Evolutionary conservation across 208 protist genomes (phyloP), one percentile per base, ranked within the genome.

Genomic region (Angomonas desouzai): DNA sequence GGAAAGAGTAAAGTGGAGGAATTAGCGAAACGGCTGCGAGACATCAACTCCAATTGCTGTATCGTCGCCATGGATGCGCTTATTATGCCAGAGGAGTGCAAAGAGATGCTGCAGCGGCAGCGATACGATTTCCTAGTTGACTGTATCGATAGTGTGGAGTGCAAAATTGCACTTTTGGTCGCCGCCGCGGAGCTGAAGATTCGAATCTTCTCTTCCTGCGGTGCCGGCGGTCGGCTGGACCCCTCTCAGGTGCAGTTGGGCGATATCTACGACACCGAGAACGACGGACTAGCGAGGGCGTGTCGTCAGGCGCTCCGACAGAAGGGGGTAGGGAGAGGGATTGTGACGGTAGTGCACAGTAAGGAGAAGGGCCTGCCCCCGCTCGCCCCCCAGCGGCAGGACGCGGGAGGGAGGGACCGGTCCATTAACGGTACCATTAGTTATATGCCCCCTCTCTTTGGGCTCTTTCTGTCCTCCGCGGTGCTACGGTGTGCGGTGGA

Each of bases 111-210:
- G 25, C 67, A 76, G 13, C 70, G 82, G 25, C 85, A 94, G 70
- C 40, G 48, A 23, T 95, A 91, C 64, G 77, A 92, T 68, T 93
- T 77, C 51, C 81, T 97, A 1, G 80, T 96, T 33, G 92, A 96
- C 62, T 93, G 87, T 77, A 97, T 97, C 55, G 92, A 97, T 70
- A 95, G 85, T 56, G 79, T 96, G 13, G 77, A 87, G 27, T 93
- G 87, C 67, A 97, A 97, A 62, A 79, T 93, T 3, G 74, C 82
- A 1, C 74, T 97, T 30, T 77, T 97, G 18, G 70, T 68, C 1
- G 74, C 81, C 0, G 77, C 83, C 0, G 76, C 81, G 55, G 67
- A 77, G 62, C 68, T 81, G 48, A 64, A 74, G n/a, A 16, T 94
- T 18, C 73, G 69, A 32, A 81, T 91, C 1, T 92, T 89, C 53